These are phyloP conservation scores for Fusarium humuli DNA, from an alignment of 2,329 filamentous ascomycete genomes.

Conservation along the genomic window DNA sequence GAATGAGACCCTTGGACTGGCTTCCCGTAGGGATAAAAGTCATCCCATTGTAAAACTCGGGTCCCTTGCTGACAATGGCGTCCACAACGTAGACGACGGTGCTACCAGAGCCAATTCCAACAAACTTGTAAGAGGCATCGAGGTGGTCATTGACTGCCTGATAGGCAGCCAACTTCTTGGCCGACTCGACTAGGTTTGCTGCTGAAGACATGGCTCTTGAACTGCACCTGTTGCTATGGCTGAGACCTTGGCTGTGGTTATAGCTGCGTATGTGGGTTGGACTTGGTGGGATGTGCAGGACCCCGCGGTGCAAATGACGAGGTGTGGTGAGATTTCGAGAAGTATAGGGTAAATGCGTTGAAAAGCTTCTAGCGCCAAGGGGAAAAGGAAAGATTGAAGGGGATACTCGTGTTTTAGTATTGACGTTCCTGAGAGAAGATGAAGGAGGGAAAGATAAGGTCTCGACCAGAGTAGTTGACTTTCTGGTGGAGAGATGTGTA, in stretches of 20 bases:
- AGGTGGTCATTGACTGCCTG: conserved; percentile 81
- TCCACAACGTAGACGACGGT: conserved; percentile 89
- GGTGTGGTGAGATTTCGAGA: conserved; percentile 28
- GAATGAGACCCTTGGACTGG: conserved; percentile 89
- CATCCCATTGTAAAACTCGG: conserved; percentile 69
- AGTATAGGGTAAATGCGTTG: conserved; percentile 33
- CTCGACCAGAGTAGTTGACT: conserved; percentile 4
- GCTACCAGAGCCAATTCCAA: conserved; percentile 85
- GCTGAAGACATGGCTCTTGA: conserved; percentile 53
- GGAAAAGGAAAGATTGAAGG: neutral
- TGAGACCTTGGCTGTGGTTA: conserved; percentile 31
- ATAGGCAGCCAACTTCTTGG: conserved; percentile 80
- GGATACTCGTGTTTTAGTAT: neutral
- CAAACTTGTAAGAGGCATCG: conserved; percentile 67
- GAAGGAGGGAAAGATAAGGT: conserved; percentile 14
- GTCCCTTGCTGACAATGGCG: conserved; percentile 74
- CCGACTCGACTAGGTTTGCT: conserved; percentile 69
- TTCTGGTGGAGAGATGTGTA: conserved; percentile 27
- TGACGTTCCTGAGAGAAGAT: neutral
- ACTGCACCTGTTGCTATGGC: conserved; percentile 10
- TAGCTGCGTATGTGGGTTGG: conserved; percentile 24
- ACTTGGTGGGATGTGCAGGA: conserved; percentile 29
- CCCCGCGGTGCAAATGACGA: conserved; percentile 33
- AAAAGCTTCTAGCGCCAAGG: neutral
- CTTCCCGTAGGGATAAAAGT: conserved; percentile 93